Evolutionary conservation across 2,329 filamentous ascomycete species (phyloP).

Genomic region (Pleurostoma richardsiae): DNA sequence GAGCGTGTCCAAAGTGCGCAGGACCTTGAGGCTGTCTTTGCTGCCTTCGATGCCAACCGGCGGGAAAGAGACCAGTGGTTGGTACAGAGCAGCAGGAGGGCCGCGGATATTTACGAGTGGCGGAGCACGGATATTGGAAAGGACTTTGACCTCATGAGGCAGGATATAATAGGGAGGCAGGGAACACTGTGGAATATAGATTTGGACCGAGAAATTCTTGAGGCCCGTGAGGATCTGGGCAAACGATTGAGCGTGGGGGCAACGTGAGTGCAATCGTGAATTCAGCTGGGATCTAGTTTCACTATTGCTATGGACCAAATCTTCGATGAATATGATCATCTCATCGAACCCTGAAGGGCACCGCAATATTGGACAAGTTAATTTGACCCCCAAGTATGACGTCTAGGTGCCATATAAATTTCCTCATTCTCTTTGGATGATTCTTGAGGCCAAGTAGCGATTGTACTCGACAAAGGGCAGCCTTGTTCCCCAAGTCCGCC

Average conservation of each 20-base stretch:
- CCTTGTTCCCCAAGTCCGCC: too few relatives aligned
- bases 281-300: too few relatives aligned
- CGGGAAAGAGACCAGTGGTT: slow-evolving; percentile 43
- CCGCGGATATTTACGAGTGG: slow-evolving; percentile 39
- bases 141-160: slow-evolving; percentile 26
- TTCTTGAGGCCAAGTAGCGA: too few relatives aligned
- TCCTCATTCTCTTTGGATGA: too few relatives aligned
- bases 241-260: not conserved
- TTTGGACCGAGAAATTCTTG: slow-evolving; percentile 25
- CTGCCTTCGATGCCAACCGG: slow-evolving; percentile 44
- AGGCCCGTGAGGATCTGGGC: slow-evolving; percentile 27
- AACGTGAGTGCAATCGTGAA: too few relatives aligned
- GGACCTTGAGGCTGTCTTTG: slow-evolving; percentile 39
- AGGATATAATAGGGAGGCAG: slow-evolving; percentile 12
- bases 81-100: slow-evolving; percentile 42
- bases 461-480: too few relatives aligned
- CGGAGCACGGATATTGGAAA: slow-evolving; percentile 27
- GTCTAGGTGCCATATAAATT: too few relatives aligned
- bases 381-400: too few relatives aligned
- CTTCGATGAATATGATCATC: too few relatives aligned
- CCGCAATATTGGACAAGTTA: too few relatives aligned
- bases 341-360: too few relatives aligned
- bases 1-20: slow-evolving; percentile 21
- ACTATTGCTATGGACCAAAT: too few relatives aligned
- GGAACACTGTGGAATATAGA: slow-evolving; percentile 29